phyloP scores from a whole-genome alignment of 2,329 filamentous ascomycete species.

The Botrytis hyacinthi region DNA sequence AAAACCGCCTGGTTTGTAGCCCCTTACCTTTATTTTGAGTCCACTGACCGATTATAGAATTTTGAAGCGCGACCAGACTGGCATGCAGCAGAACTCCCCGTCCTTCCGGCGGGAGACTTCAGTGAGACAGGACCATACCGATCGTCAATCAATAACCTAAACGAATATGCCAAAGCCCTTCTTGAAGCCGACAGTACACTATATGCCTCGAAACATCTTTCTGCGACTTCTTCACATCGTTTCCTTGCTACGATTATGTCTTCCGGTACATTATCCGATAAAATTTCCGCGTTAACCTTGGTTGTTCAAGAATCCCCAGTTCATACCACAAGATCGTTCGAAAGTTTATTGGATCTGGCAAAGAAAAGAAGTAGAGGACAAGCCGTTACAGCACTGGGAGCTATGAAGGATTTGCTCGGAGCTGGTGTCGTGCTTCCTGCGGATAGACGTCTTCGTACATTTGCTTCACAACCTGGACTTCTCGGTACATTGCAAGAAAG shows the following conservation, averaged over 20 bases:
- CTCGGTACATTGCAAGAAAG: slow-evolving; percentile 66
- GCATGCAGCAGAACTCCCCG: slow-evolving; percentile 58
- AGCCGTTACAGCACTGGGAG: slow-evolving; percentile 86
- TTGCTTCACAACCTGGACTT: slow-evolving; percentile 76
- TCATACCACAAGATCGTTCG: slow-evolving; percentile 86
- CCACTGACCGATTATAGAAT: slow-evolving; percentile 44
- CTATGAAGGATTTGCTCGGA: slow-evolving; percentile 90
- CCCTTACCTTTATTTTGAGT: slow-evolving; percentile 22
- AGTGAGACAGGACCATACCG: slow-evolving; percentile 48
- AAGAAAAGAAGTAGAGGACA: slow-evolving; percentile 91
- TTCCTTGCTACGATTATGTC: slow-evolving; percentile 98
- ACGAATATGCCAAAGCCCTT: slow-evolving; percentile 70
- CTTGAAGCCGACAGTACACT: slow-evolving; percentile 74
- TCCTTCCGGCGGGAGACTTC: slow-evolving; percentile 48
- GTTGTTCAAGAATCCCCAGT: slow-evolving; percentile 94
- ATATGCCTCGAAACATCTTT: slow-evolving; percentile 69
- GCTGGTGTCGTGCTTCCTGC: slow-evolving; percentile 81
- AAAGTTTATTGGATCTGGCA: slow-evolving; percentile 78
- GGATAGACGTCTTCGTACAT: slow-evolving; percentile 76
- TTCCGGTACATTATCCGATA: slow-evolving; percentile 93
- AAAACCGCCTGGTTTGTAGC: slow-evolving; percentile 39
- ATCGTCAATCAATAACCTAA: slow-evolving; percentile 55
- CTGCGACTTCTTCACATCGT: slow-evolving; percentile 84
- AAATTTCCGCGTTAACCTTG: slow-evolving; percentile 90
- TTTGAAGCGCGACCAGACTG: slow-evolving; percentile 65